Base-by-base conservation (phyloP, 495 filamentous ascomycete genomes). In the Aspergillus conjunctus region DNA sequence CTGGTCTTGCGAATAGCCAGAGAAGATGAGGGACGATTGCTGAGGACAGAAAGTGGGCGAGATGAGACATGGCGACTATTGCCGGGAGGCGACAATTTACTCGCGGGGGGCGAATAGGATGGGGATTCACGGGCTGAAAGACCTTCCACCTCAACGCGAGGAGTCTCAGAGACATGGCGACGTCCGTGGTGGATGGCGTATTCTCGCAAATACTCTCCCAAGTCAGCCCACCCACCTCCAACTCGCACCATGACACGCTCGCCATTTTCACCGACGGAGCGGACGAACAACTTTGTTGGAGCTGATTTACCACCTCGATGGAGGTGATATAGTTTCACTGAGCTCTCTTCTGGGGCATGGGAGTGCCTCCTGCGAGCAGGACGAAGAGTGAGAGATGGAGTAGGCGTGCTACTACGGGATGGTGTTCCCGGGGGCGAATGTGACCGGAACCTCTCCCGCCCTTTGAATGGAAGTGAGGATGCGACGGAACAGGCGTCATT, bases 191-290 rank as follows among this genome's bases (percentile, higher is more conserved):
- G 94, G 48, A 85, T 82, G 20, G 91, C 92, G 66, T 96, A 98
- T 69, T 96, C 91, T 62, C 88, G 87, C n/a, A 98, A 80, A 69
- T 96, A 98, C 72, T 97, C 93, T 26, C 88, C 92, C 21, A 98
- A 77, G 69, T 98, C 94, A 14, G 92, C 90, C 94, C 94, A 98
- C 37, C 94, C 94, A 59, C 94, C 94, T 15, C 94, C 94, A 20
- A 98, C 91, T 56, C 94, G 88, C 9, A 97, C 95, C 92, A 98
- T 97, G 46, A 98, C 92, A 30, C 94, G 85, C 71, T 96, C 91
- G n/a, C 89, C 88, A 31, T 85, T 80, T 71, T 95, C 91, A 37
- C 94, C 94, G 1, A 98, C 92, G 14, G 91, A 86, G 1, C 94
- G 88, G 26, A 98, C 91, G 68, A 93, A 94, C 2, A 98, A 83